Evolutionary conservation across 148 eudicot species (phyloP), one percentile per base, ranked within the genome.

Genomic region (Silene latifolia): DNA sequence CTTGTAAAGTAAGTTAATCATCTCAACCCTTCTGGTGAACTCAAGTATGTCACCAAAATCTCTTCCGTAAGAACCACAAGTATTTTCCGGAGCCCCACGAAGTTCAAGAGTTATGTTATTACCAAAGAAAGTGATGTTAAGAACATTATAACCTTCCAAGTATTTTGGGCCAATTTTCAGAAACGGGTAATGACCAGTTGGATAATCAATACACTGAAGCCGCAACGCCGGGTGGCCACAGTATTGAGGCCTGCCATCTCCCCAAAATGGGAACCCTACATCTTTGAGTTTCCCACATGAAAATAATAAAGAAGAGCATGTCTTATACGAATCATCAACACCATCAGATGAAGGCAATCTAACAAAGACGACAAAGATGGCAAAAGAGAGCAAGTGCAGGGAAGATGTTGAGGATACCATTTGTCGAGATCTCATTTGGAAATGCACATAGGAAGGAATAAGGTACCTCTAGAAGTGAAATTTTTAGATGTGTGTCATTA

Each of bases 261-360:
- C 75, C 75, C 75, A 72, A 59, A 72, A 72, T 39, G 75, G 75
- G 17, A 58, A 72, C 11, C 75, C 65, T 0, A 59, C 54, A 19
- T 72, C 58, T 7, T 58, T 14, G 20, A 57, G 21, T 0, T 35
- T 11, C 3, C 65, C 75, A 72, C 29, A 27, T 27, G 29, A 1
- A 27, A 27, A 27, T 27, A 27, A 27, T 27, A 27, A 1, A 27
- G 29, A 27, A 27, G 29, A 27, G 29, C 29, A 27, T 27, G 29
- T 27, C 29, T 27, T 27, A 27, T 27, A 27, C 1, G 29, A 27
- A 27, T 27, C 29, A 27, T 27, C 29, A 27, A 27, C 29, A 3
- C 29, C 29, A 27, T 27, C 29, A 27, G 29, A 27, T 27, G 29
- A 27, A 27, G 1, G 29, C 29, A 27, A 27, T 27, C 29, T 3